Conservation (phyloP, 2,329 filamentous ascomycete genomes). For the Colletotrichum sansevieriae region DNA sequence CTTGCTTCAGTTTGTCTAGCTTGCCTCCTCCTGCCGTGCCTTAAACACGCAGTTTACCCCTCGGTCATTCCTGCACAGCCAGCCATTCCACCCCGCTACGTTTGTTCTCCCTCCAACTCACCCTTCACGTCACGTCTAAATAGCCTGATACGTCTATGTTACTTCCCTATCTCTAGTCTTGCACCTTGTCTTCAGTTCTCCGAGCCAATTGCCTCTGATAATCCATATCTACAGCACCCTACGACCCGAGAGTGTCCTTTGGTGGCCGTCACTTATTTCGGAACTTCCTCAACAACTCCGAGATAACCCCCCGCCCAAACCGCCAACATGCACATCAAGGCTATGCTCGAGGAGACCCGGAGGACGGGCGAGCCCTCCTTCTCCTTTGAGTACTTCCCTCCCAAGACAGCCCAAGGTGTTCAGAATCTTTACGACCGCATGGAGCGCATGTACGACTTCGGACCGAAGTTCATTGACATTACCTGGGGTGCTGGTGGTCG, state of each 20-base stretch:
- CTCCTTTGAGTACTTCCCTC: slow-evolving; percentile 99
- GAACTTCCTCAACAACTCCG: slow-evolving; percentile 13
- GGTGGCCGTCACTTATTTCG: slow-evolving; percentile 13
- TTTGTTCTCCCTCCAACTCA: not conserved
- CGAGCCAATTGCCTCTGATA: slow-evolving; percentile 33
- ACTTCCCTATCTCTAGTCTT: not conserved
- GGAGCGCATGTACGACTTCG: slow-evolving; percentile 97
- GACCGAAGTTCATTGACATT: slow-evolving; percentile 96
- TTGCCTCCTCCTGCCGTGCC: slow-evolving; percentile 18
- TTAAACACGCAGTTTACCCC: slow-evolving; percentile 31
- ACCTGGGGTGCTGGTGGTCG: slow-evolving; percentile 98
- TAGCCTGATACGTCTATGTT: not conserved
- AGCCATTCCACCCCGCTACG: slow-evolving; percentile 8
- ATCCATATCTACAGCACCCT: slow-evolving; percentile 11
- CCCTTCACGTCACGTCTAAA: slow-evolving; percentile 25
- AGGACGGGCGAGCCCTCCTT: slow-evolving; percentile 86
- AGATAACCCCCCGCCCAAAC: not conserved
- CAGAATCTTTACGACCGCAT: slow-evolving; percentile 99
- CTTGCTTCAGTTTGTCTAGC: slow-evolving; percentile 27
- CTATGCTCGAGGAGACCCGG: slow-evolving; percentile 88
- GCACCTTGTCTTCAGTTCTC: not conserved
- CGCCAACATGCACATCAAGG: slow-evolving; percentile 88
- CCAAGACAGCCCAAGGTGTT: slow-evolving; percentile 96
- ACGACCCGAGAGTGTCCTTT: slow-evolving; percentile 27
- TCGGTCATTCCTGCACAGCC: slow-evolving; percentile 26